Evolutionary conservation across 2,329 filamentous ascomycete species (phyloP).

Genomic region (Sarocladium brachiariae): DNA sequence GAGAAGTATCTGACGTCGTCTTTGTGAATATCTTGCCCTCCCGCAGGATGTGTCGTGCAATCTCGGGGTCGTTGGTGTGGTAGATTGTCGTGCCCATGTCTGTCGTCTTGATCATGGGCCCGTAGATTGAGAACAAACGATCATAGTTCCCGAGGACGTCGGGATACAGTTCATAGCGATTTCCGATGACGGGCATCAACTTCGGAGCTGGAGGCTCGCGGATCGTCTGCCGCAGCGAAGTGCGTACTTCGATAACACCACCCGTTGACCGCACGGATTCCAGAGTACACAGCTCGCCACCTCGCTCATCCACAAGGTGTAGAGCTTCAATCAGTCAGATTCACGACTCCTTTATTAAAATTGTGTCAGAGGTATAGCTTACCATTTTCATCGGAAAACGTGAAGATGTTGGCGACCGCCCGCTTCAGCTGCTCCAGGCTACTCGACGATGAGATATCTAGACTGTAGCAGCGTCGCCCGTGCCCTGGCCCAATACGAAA

Average conservation of each 20-base stretch:
- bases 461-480: too few relatives aligned
- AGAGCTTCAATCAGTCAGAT: too few relatives aligned
- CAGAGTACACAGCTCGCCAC: background rate
- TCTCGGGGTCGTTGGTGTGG: slow-evolving; percentile 41
- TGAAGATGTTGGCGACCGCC: too few relatives aligned
- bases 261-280: background rate
- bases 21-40: slow-evolving; percentile 50
- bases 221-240: slow-evolving; percentile 42
- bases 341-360: too few relatives aligned
- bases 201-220: slow-evolving; percentile 43
- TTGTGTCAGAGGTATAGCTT: too few relatives aligned
- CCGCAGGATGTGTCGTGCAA: slow-evolving; percentile 37
- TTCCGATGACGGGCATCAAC: slow-evolving; percentile 43
- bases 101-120: slow-evolving; percentile 42
- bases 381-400: too few relatives aligned
- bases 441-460: too few relatives aligned
- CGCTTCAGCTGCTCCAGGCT: too few relatives aligned
- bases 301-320: background rate
- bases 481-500: too few relatives aligned
- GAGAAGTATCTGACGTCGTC: slow-evolving; percentile 34
- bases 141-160: slow-evolving; percentile 52
- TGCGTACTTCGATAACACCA: slow-evolving; percentile 13
- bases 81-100: slow-evolving; percentile 44
- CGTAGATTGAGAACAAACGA: slow-evolving; percentile 45
- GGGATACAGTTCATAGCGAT: slow-evolving; percentile 47